Percentiles rank a stretch among this genome's conserved stretches.
phyloP scores from a whole-genome alignment of 306 rosid species.

The Begonia loranthoides region DNA sequence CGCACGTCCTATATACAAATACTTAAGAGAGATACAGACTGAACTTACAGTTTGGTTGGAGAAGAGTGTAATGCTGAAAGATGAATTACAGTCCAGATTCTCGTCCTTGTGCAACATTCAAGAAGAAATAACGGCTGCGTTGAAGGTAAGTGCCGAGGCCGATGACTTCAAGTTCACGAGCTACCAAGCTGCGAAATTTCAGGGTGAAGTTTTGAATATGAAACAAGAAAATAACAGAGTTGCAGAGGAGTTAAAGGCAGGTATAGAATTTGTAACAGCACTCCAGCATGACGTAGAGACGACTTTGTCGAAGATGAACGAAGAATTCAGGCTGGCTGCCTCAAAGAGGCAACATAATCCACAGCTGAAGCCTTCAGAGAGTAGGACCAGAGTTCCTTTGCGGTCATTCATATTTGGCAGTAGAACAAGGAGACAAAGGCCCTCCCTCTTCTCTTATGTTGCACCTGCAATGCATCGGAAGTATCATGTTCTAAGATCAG shows the following conservation, averaged over 20 bases:
- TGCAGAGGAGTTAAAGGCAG: constrained; percentile 70
- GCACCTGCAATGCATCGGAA: constrained; percentile 56
- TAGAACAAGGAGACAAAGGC: constrained; percentile 59
- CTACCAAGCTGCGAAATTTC: constrained; percentile 94
- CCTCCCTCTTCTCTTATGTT: constrained; percentile 61
- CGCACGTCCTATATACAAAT: constrained; percentile 68
- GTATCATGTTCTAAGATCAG: constrained; percentile 24
- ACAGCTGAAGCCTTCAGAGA: constrained; percentile 29
- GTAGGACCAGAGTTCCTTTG: constrained; percentile 48
- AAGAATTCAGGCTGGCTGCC: constrained; percentile 38
- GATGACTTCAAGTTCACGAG: constrained; percentile 82
- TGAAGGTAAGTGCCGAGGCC: constrained; percentile 76
- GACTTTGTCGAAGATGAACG: constrained; percentile 45
- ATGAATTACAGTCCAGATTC: constrained; percentile 53
- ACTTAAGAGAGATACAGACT: constrained; percentile 64
- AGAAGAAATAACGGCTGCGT: constrained; percentile 62
- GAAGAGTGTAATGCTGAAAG: constrained; percentile 37
- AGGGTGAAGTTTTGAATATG: constrained; percentile 94
- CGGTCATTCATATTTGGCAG: constrained; percentile 77
- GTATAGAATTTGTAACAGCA: constrained; percentile 41
- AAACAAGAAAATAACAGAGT: constrained; percentile 89
- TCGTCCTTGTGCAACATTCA: constrained; percentile 68
- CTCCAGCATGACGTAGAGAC: constrained; percentile 57
- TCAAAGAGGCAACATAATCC: constrained; percentile 35
- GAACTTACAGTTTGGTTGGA: constrained; percentile 66